phyloP scores from a whole-genome alignment of 495 filamentous ascomycete genomes.

The Aspergillus nanangensis region DNA sequence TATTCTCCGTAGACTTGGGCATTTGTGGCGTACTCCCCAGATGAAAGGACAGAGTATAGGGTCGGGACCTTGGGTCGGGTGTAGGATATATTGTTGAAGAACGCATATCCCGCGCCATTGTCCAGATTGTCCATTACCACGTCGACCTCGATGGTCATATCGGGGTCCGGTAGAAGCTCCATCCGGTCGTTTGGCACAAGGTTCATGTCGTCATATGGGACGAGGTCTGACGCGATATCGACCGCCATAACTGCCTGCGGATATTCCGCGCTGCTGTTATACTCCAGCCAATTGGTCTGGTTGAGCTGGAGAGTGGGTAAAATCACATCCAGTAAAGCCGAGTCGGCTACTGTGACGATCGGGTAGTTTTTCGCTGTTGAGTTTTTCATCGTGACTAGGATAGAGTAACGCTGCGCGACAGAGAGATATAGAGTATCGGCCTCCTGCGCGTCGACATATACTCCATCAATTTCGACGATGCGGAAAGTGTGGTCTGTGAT shows the following conservation, averaged over 20 bases:
- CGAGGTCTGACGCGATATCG: constrained; percentile 31
- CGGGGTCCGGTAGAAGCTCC: constrained; percentile 23
- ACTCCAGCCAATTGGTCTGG: constrained; percentile 73
- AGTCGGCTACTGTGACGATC: constrained; percentile 45
- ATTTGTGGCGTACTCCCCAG: constrained; percentile 58
- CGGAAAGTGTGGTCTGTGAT: constrained; percentile 65
- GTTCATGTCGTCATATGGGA: constrained; percentile 47
- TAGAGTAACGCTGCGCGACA: constrained; percentile 66
- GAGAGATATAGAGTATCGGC: constrained; percentile 60
- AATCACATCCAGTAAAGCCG: constrained; percentile 27
- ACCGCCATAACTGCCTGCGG: constrained; percentile 48
- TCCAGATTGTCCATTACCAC: constrained; percentile 47
- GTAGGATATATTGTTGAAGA: constrained; percentile 80
- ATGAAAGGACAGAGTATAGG: constrained; percentile 67
- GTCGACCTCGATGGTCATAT: constrained; percentile 24
- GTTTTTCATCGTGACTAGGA: constrained; percentile 64
- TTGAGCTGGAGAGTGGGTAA: constrained; percentile 51
- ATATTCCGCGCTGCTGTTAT: constrained; percentile 53
- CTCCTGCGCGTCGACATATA: constrained; percentile 51
- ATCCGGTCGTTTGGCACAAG: constrained; percentile 50
- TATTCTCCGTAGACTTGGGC: constrained; percentile 66
- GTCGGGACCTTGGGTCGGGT: constrained; percentile 71
- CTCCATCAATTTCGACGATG: constrained; percentile 53
- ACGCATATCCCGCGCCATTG: constrained; percentile 47
- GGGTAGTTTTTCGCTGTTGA: constrained; percentile 61